Percentiles rank a stretch among this genome's conserved stretches.
Conservation (phyloP, 164 flowering plant genomes). For the Nymphaea colorata region DNA sequence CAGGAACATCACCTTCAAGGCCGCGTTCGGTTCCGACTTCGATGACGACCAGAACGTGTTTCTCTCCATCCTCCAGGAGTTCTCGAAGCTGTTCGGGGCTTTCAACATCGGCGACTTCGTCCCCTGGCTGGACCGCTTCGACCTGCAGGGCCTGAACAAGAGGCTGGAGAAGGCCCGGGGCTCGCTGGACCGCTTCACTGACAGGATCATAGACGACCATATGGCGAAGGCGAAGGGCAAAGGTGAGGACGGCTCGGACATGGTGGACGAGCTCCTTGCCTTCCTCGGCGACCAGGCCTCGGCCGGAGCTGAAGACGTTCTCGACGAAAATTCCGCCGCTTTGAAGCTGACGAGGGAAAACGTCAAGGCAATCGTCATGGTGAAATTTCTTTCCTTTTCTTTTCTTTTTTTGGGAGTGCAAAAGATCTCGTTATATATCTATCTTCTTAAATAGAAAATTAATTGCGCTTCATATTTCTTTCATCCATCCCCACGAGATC, state of each 20-base stretch:
- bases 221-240: conserved; percentile 8
- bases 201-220: conserved; percentile 52
- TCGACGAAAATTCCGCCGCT: conserved; percentile 2
- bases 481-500: too few relatives aligned
- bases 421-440: too few relatives aligned
- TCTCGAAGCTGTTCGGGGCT: conserved; percentile 71
- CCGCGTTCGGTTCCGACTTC: conserved; percentile 60
- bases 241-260: conserved; percentile 22
- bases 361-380: conserved; percentile 88
- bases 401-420: too few relatives aligned
- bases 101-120: conserved; percentile 66
- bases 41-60: conserved; percentile 52
- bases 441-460: too few relatives aligned
- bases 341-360: conserved; percentile 50
- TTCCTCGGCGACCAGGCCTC: conserved; percentile 33
- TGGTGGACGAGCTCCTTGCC: conserved; percentile 69
- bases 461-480: too few relatives aligned
- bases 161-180: conserved; percentile 38
- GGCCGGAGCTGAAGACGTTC: background rate
- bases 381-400: conserved; percentile 9
- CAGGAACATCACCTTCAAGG: conserved; percentile 41
- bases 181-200: conserved; percentile 53
- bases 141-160: conserved; percentile 40
- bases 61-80: conserved; percentile 56
- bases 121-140: conserved; percentile 45